Conservation (phyloP, 2,329 filamentous ascomycete species). For the Scedosporium aurantiacum region DNA sequence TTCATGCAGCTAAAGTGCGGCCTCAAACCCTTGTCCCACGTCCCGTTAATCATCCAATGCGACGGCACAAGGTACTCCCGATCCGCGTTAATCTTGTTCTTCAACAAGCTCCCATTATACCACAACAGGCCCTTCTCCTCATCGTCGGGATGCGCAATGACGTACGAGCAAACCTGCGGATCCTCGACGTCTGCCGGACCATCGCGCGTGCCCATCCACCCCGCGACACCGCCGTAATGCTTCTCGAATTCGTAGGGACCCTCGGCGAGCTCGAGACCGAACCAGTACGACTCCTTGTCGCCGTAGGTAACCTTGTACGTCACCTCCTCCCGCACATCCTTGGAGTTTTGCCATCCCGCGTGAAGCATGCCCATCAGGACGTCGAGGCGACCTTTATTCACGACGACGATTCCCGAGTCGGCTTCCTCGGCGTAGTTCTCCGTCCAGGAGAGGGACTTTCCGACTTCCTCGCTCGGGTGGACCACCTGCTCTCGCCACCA, state of each 20-base stretch:
- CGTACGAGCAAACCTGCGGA: conserved; percentile 24
- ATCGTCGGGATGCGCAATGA: conserved; percentile 31
- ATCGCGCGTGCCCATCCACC: conserved; percentile 15
- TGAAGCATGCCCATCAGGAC: conserved; percentile 29
- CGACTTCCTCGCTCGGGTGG: conserved; percentile 20
- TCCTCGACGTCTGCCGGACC: conserved; percentile 6
- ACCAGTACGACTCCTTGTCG: conserved; percentile 36
- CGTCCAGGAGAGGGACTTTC: conserved; percentile 25
- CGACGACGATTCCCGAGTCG: conserved; percentile 29
- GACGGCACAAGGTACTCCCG: conserved; percentile 23
- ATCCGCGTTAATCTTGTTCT: conserved; percentile 23
- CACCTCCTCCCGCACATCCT: conserved; percentile 22
- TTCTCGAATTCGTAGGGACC: conserved; percentile 26
- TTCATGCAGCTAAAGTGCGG: conserved; percentile 28
- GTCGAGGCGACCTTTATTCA: conserved; percentile 26
- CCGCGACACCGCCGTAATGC: conserved; percentile 30
- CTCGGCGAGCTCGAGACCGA: conserved; percentile 29
- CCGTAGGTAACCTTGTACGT: conserved; percentile 31
- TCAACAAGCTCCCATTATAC: conserved; percentile 32
- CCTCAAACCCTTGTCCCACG: conserved; percentile 22
- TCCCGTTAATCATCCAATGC: conserved; percentile 28
- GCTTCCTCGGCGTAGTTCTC: conserved; percentile 29
- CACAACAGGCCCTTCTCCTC: conserved; percentile 23
- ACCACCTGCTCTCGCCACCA: conserved; percentile 28
- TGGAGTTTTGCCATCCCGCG: conserved; percentile 32